Percentiles rank a stretch among this genome's conserved stretches.
Evolutionary conservation across 2,329 filamentous ascomycete species (phyloP).

Genomic region (Lachnellula suecica): DNA sequence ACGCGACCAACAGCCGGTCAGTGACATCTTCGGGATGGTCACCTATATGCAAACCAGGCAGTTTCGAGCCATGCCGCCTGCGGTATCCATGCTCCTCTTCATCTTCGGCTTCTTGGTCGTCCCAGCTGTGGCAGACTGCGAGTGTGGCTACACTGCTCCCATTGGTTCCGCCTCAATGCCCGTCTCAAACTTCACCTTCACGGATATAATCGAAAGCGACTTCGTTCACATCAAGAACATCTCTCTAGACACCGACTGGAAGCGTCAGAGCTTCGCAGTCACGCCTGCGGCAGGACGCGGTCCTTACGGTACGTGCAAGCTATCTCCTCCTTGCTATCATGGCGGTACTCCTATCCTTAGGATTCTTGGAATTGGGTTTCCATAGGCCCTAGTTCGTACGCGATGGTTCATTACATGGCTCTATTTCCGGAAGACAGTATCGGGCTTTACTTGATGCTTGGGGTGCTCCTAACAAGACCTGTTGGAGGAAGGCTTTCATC

Average conservation of each 20-base stretch:
- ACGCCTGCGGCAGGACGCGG: conserved; percentile 57
- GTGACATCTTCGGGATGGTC: no score
- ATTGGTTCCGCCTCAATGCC: conserved; percentile 37
- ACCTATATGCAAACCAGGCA: no score
- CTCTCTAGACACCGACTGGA: conserved; percentile 58
- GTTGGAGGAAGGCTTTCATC: no score
- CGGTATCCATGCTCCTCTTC: conserved; percentile 23
- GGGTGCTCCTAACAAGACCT: no score
- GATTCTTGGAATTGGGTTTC: no score
- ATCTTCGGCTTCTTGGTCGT: conserved; percentile 4
- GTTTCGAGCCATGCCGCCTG: background rate
- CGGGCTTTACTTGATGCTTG: no score
- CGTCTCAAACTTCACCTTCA: conserved; percentile 54
- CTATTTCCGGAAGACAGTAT: no score
- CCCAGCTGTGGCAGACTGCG: conserved; percentile 50
- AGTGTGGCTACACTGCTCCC: conserved; percentile 68
- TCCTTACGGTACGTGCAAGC: conserved; percentile 45
- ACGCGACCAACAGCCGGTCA: no score
- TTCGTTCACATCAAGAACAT: conserved; percentile 58
- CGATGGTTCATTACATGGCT: no score
- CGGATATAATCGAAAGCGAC: conserved; percentile 69
- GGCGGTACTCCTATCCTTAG: no score
- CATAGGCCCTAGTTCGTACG: no score
- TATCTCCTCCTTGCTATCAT: background rate
- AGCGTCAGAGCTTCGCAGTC: conserved; percentile 65